phyloP scores from a whole-genome alignment of 768 basidiomycete species.

The Lanmaoa pseudosensibilis region DNA sequence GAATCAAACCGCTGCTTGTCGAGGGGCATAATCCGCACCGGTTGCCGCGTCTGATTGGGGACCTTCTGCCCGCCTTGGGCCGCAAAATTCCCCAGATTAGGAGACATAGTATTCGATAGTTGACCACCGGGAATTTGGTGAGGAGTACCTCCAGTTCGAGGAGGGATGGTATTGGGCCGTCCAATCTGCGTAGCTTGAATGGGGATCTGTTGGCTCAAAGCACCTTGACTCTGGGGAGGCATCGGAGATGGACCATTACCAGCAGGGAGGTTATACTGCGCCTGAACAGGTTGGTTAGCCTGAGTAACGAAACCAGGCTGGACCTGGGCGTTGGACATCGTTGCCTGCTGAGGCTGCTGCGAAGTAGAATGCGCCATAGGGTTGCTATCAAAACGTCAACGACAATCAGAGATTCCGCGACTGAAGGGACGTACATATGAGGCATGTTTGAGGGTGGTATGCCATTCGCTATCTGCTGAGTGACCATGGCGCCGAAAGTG shows the following conservation, averaged over 20 bases:
- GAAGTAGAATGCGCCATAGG: slow-evolving; percentile 15
- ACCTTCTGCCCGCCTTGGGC: slow-evolving; percentile 23
- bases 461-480: slow-evolving; percentile 27
- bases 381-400: slow-evolving; percentile 21
- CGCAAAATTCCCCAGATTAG: slow-evolving; percentile 32
- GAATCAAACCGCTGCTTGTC: slow-evolving; percentile 54
- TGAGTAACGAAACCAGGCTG: slow-evolving; percentile 26
- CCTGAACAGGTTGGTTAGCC: slow-evolving; percentile 7
- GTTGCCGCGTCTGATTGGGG: slow-evolving; percentile 18
- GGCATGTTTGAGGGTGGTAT: slow-evolving; percentile 25
- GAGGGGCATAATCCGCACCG: slow-evolving; percentile 35
- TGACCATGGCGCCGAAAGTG: slow-evolving; percentile 25
- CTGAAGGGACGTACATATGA: slow-evolving; percentile 35
- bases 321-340: slow-evolving; percentile 13
- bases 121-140: slow-evolving; percentile 36
- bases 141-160: slow-evolving; percentile 40
- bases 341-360: slow-evolving; percentile 20
- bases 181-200: slow-evolving; percentile 32
- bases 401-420: neutral
- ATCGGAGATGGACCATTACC: slow-evolving; percentile 20
- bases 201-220: slow-evolving; percentile 32
- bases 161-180: slow-evolving; percentile 34
- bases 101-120: slow-evolving; percentile 35
- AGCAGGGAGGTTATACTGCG: slow-evolving; percentile 23
- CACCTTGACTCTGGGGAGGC: slow-evolving; percentile 19